A percentile compares a stretch with the other conserved stretches of the same genome.
phyloP scores from a whole-genome alignment of 306 rosid species.

The Gynostemma pentaphyllum region DNA sequence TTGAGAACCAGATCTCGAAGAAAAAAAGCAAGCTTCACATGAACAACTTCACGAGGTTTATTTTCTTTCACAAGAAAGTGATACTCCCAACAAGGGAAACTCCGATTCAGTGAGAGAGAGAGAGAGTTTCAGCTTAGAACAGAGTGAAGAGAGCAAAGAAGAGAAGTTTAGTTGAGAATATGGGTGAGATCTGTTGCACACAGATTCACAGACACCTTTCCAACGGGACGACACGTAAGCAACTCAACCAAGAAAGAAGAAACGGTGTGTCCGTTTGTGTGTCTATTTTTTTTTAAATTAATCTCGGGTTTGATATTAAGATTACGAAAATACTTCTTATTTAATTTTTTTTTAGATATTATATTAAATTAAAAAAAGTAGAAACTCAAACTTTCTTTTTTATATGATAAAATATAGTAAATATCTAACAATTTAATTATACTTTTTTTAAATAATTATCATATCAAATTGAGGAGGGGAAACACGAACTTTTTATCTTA shows the following conservation, averaged over 20 bases:
- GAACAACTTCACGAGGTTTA: slow-evolving; percentile 67
- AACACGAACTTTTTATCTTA: no score
- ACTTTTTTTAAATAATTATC: no score
- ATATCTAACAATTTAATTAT: no score
- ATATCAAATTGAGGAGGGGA: no score
- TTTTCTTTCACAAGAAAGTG: slow-evolving; percentile 33
- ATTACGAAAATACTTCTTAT: no score
- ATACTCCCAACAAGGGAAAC: slow-evolving; percentile 25
- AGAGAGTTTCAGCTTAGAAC: neutral
- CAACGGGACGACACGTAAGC: slow-evolving; percentile 34
- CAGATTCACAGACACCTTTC: slow-evolving; percentile 30
- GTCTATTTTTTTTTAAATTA: no score
- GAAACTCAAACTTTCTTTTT: no score
- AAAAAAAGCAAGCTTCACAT: slow-evolving; percentile 69
- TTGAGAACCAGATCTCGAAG: slow-evolving; percentile 81
- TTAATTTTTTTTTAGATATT: no score
- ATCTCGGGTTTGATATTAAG: no score
- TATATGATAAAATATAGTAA: no score
- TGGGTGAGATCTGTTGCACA: slow-evolving; percentile 60
- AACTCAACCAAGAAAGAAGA: no score
- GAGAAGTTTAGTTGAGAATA: neutral
- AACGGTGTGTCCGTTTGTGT: slow-evolving; percentile 68
- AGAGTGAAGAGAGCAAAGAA: slow-evolving; percentile 3
- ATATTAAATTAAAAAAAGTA: no score
- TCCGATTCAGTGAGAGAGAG: slow-evolving; percentile 2